Percentiles rank a stretch among this genome's conserved stretches.
Evolutionary conservation across 192 early-diverging fungal genomes (phyloP).

Genomic region (Coemansia sp.): DNA sequence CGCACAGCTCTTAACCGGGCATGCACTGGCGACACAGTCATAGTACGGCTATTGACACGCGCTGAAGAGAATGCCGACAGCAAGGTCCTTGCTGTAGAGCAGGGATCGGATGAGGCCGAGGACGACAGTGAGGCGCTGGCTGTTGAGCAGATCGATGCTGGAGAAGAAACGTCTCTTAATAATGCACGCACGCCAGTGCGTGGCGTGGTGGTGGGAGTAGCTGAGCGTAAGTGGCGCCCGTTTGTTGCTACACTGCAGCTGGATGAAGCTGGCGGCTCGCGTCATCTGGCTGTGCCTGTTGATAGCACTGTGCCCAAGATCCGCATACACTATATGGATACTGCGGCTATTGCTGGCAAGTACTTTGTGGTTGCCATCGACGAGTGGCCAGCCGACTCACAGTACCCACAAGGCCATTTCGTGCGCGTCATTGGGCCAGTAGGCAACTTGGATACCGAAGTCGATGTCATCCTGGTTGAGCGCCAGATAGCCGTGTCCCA

Average conservation of each 20-base stretch:
- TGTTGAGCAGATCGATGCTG: slow-evolving; percentile 26
- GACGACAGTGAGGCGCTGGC: slow-evolving; percentile 7
- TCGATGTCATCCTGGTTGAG: slow-evolving; percentile 74
- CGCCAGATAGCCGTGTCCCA: slow-evolving; percentile 75
- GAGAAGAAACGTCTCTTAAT: slow-evolving; percentile 20
- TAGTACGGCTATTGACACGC: slow-evolving; percentile 57
- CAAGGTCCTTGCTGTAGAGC: neutral
- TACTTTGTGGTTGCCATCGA: slow-evolving; percentile 76
- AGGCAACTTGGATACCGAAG: slow-evolving; percentile 67
- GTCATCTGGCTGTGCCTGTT: slow-evolving; percentile 67
- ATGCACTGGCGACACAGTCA: slow-evolving; percentile 64
- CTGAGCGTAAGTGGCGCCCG: slow-evolving; percentile 68
- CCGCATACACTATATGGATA: slow-evolving; percentile 66
- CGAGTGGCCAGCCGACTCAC: slow-evolving; percentile 65
- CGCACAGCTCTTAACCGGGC: slow-evolving; percentile 53
- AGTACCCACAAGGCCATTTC: slow-evolving; percentile 77
- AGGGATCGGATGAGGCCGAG: neutral
- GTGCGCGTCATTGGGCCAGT: slow-evolving; percentile 66
- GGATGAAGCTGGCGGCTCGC: slow-evolving; percentile 56
- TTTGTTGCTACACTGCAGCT: slow-evolving; percentile 73
- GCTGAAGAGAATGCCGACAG: neutral
- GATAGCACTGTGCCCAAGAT: slow-evolving; percentile 71
- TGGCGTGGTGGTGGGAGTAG: slow-evolving; percentile 60
- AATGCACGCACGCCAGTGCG: slow-evolving; percentile 5
- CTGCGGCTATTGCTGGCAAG: slow-evolving; percentile 54